Evolutionary conservation across 2,329 filamentous ascomycete species (phyloP).

Genomic region (Diaporthe humulicola): DNA sequence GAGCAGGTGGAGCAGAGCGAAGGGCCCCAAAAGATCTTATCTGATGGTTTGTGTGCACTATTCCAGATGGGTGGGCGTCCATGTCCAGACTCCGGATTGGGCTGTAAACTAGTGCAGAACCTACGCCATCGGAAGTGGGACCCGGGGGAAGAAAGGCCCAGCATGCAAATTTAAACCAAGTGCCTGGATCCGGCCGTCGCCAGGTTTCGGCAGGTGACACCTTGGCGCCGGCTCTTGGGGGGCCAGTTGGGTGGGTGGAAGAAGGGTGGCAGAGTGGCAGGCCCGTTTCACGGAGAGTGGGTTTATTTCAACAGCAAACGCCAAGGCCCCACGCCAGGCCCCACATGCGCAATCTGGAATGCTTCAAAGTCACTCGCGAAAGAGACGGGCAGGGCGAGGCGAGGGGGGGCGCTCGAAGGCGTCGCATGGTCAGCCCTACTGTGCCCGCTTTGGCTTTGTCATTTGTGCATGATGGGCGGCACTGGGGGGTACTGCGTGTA

Average conservation of each 20-base stretch:
- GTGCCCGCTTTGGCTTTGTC: slow-evolving; percentile 17
- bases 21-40: slow-evolving; percentile 17
- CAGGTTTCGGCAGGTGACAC: slow-evolving; percentile 6
- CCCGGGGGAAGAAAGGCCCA: neutral
- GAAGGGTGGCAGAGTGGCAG: neutral
- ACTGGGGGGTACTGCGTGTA: too few relatives aligned
- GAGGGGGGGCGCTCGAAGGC: too few relatives aligned
- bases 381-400: neutral
- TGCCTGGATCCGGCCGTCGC: slow-evolving; percentile 13
- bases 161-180: neutral
- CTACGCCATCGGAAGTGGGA: slow-evolving; percentile 15
- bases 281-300: slow-evolving; percentile 28
- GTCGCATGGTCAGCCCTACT: slow-evolving; percentile 26
- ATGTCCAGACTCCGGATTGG: neutral
- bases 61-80: neutral
- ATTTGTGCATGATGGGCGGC: slow-evolving; percentile 8
- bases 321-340: neutral
- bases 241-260: too few relatives aligned
- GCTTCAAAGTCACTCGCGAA: neutral
- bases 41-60: slow-evolving; percentile 8
- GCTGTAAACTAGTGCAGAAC: neutral
- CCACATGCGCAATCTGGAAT: slow-evolving; percentile 1
- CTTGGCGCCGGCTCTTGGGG: slow-evolving; percentile 23
- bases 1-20: neutral
- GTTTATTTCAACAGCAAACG: slow-evolving; percentile 28